Evolutionary conservation across 768 basidiomycete genomes (phyloP), one percentile per base, ranked within the genome.

Genomic region (Cantharellus anzutake): DNA sequence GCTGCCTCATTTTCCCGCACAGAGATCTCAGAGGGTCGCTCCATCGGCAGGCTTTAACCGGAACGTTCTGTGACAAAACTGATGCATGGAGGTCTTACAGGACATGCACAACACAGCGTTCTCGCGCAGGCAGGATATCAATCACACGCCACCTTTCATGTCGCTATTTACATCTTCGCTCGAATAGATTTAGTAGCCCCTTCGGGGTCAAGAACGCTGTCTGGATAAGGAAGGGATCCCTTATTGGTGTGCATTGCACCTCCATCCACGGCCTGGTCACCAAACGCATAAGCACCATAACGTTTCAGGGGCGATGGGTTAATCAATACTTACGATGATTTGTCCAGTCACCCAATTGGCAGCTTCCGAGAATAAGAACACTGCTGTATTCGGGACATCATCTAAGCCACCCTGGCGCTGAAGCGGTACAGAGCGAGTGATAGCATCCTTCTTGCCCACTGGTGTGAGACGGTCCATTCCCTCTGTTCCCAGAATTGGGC

Each of bases 401-500:
- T 65, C 67, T n/a, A 42, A 41, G 29, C 59, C 56, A n/a, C 70
- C 70, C 44, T 58, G 53, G 4, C 66, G 60, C 59, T 68, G 67
- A 3, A 67, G 58, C 2, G 69, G 70, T 5, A 56, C 34, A 37
- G 67, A 65, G 34, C 50, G 48, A 4, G 56, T 55, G 42, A 39
- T 58, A 65, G 67, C 63, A 14, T 66, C 65, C 5, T 64, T 65
- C 5, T 3, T 66, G 64, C 68, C 66, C 60, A 67, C 64, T 40
- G 69, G 63, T 57, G 61, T 52, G 14, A 76, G 67, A 29, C 72
- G 66, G 5, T 69, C 65, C 70, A 74, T 69, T 14, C 76, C 76
- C 68, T 86, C 89, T 1, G 94, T 96, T 5, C 75, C 80, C 3
- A 67, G 77, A 60, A 94, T 93, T 3, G 86, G 82, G 2, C 92